phyloP scores from a whole-genome alignment of 257 asterid species.

The Eustoma russellianum region DNA sequence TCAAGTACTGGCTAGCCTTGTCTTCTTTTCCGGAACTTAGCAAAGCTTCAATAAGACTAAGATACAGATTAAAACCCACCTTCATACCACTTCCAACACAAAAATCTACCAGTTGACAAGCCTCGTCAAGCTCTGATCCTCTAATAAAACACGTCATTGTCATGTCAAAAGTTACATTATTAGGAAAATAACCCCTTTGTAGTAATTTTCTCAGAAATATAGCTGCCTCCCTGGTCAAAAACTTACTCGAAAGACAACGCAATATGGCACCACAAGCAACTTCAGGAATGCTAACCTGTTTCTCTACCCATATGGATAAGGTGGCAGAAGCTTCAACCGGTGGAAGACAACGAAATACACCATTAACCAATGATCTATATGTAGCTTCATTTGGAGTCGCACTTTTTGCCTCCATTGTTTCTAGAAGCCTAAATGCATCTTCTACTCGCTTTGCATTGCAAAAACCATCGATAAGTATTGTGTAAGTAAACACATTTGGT shows the following conservation, averaged over 20 bases:
- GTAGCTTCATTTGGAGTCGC: slow-evolving; percentile 76
- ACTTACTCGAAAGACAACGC: slow-evolving; percentile 42
- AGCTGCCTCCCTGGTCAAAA: slow-evolving; percentile 40
- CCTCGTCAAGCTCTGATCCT: slow-evolving; percentile 50
- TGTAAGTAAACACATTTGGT: slow-evolving; percentile 77
- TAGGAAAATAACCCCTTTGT: slow-evolving; percentile 53
- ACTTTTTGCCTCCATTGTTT: slow-evolving; percentile 53
- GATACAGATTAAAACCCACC: slow-evolving; percentile 44
- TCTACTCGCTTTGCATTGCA: slow-evolving; percentile 53
- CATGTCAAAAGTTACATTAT: slow-evolving; percentile 47
- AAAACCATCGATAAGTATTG: slow-evolving; percentile 76
- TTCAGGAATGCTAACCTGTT: slow-evolving; percentile 46
- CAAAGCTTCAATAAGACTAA: slow-evolving; percentile 50
- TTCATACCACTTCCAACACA: slow-evolving; percentile 35
- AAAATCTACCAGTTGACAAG: slow-evolving; percentile 49
- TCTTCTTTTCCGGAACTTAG: slow-evolving; percentile 42
- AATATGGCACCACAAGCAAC: slow-evolving; percentile 51
- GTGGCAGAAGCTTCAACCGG: slow-evolving; percentile 42
- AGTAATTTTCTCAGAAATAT: slow-evolving; percentile 34
- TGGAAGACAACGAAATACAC: slow-evolving; percentile 50
- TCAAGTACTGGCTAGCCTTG: slow-evolving; percentile 45
- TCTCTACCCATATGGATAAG: slow-evolving; percentile 50
- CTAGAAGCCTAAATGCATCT: slow-evolving; percentile 54
- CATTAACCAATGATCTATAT: slow-evolving; percentile 68
- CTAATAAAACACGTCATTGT: slow-evolving; percentile 52